Conservation (phyloP, 352 stramenopile genomes). For the Globisporangium irregulare region DNA sequence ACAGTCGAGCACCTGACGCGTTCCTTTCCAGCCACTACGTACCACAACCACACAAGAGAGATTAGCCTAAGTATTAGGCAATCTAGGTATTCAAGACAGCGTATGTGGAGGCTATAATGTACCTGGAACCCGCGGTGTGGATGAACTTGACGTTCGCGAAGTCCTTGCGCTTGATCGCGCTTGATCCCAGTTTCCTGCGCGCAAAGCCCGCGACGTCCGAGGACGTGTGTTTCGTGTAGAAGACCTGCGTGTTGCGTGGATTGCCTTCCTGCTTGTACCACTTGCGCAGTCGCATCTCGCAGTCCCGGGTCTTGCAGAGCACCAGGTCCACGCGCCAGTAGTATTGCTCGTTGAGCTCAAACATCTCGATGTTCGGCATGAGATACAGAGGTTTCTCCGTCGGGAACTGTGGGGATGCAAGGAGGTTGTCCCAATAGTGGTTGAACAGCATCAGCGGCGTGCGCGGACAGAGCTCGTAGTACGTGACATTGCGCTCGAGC, state of each 20-base stretch:
- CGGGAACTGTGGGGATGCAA: slow-evolving; percentile 25
- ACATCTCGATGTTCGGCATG: slow-evolving; percentile 62
- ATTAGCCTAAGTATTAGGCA: not conserved
- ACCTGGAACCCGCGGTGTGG: slow-evolving; percentile 31
- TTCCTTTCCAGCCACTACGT: slow-evolving; percentile 48
- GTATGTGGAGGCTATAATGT: not conserved
- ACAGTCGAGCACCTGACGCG: slow-evolving; percentile 39
- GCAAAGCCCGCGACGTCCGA: slow-evolving; percentile 41
- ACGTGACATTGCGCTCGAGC: slow-evolving; percentile 27
- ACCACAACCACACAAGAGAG: slow-evolving; percentile 8
- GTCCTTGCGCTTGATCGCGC: slow-evolving; percentile 26
- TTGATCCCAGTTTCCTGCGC: slow-evolving; percentile 20
- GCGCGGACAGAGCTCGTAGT: slow-evolving; percentile 50
- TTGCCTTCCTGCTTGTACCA: slow-evolving; percentile 67
- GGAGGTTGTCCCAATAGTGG: slow-evolving; percentile 48
- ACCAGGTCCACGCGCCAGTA: slow-evolving; percentile 43
- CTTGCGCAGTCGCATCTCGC: slow-evolving; percentile 32
- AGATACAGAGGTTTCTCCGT: slow-evolving; percentile 40
- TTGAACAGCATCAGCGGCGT: slow-evolving; percentile 57
- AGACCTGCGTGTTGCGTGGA: slow-evolving; percentile 37
- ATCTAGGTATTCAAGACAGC: not conserved
- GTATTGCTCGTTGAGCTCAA: slow-evolving; percentile 33
- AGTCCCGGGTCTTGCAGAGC: slow-evolving; percentile 48
- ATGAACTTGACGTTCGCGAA: slow-evolving; percentile 33
- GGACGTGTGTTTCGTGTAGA: slow-evolving; percentile 65